Evolutionary conservation across 179 eudicot species (phyloP), one percentile per base, ranked within the genome.

Genomic region (Spergularia azorica): DNA sequence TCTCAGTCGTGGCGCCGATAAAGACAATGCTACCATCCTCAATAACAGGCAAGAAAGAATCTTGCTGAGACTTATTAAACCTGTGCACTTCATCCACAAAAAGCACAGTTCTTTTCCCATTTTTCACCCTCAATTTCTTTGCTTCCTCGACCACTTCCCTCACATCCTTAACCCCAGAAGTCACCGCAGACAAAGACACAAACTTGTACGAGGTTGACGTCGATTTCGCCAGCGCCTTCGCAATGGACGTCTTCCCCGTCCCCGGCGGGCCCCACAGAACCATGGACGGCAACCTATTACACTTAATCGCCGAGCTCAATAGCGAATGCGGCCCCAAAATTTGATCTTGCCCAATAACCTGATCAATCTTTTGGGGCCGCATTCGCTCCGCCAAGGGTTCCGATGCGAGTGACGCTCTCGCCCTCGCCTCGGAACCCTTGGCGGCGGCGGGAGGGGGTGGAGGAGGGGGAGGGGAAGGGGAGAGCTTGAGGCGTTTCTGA

Each of bases 241-340:
- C 98, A n/a, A 94, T 90, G 75, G 98, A 86, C 66, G 98, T 94
- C 77, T 94, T 94, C 5, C 98, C 98, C 0, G 92, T 88, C 8
- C 98, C 97, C 32, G 98, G 98, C 21, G 98, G 96, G 69, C 98
- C 97, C 97, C 98, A 94, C 2, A 94, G 78, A 16, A 94, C 70
- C 18, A 92, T 60, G 0, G 98, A 94, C 4, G 97, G 96, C 18
- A 94, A 82, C 17, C 88, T 83, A 21, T 81, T 81, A 63, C 82
- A 83, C 21, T 70, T 65, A 39, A 92, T 58, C 5, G 94, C 88
- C 0, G 94, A 90, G 9, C 87, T 81, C 12, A 94, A 79, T 20
- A 87, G 61, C 36, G 92, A 87, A 36, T 20, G 74, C 62, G 74
- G 56, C 17, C 88, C 89, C 9, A 94, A 82, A 17, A 94, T 86